Evolutionary conservation across 306 rosid species (phyloP).

Genomic region (Mimosa pudica): DNA sequence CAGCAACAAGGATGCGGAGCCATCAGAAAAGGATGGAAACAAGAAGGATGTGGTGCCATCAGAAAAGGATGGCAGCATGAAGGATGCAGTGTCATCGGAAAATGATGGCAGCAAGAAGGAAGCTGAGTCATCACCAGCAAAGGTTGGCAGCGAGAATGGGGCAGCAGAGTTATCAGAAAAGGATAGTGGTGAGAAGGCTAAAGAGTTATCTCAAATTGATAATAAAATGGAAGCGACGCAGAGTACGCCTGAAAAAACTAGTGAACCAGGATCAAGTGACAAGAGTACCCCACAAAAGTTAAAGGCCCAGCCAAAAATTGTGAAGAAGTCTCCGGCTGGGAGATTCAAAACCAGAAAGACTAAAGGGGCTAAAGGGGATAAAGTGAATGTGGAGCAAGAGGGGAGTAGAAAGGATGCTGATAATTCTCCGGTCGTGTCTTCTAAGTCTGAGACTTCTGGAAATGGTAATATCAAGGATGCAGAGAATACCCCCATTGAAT

Average conservation of each 20-base stretch:
- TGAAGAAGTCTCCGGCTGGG: background rate
- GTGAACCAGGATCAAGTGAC: background rate
- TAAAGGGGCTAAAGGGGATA: background rate
- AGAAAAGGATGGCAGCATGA: background rate
- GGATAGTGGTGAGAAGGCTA: too few species aligned
- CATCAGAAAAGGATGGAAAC: background rate
- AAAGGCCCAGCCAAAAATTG: background rate
- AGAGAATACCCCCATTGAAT: slow-evolving; percentile 8
- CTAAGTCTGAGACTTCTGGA: background rate
- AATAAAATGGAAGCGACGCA: background rate
- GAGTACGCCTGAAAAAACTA: too few species aligned
- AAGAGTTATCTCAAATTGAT: background rate
- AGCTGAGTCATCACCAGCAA: too few species aligned
- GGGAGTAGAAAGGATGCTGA: slow-evolving; percentile 27
- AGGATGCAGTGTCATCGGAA: background rate
- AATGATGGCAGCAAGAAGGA: background rate
- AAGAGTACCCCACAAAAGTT: background rate
- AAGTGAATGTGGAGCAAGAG: slow-evolving; percentile 30
- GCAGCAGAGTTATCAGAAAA: too few species aligned
- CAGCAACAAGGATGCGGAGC: background rate
- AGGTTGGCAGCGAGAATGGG: too few species aligned
- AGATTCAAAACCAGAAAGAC: background rate
- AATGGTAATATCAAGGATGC: slow-evolving; percentile 14
- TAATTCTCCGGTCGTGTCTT: background rate
- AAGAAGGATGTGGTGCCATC: background rate